Percentiles rank a stretch among this genome's conserved stretches.
Evolutionary conservation across 208 protist species (phyloP).

Genomic region (Trypanosoma mega): DNA sequence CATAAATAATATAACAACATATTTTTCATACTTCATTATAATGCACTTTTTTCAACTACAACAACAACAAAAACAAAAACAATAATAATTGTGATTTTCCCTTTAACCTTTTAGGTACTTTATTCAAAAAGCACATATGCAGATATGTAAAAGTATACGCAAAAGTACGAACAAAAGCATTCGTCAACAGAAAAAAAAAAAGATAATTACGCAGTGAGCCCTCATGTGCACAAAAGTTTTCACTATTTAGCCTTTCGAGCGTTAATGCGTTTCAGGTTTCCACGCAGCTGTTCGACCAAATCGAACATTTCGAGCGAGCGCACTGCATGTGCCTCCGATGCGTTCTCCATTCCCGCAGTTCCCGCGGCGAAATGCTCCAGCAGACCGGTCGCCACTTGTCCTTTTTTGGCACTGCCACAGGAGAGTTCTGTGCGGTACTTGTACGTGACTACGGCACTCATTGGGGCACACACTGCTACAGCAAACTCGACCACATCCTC

Average conservation of each 20-base stretch:
- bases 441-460: slow-evolving; percentile 41
- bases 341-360: slow-evolving; percentile 16
- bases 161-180: neutral
- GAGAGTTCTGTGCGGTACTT: slow-evolving; percentile 40
- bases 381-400: slow-evolving; percentile 32
- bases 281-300: slow-evolving; percentile 67
- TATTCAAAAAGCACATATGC: too few relatives aligned
- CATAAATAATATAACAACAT: too few relatives aligned
- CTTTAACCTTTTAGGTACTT: too few relatives aligned
- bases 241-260: neutral
- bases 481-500: slow-evolving; percentile 20
- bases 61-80: slow-evolving; percentile 9
- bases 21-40: too few relatives aligned
- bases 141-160: slow-evolving; percentile 8
- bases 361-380: slow-evolving; percentile 28
- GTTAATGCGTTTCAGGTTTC: slow-evolving; percentile 44
- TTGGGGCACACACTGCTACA: slow-evolving; percentile 20
- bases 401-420: slow-evolving; percentile 45
- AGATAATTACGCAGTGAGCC: neutral
- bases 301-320: slow-evolving; percentile 39
- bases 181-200: slow-evolving; percentile 8
- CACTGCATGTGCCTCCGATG: slow-evolving; percentile 12
- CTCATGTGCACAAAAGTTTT: neutral
- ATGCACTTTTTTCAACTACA: slow-evolving; percentile 1
- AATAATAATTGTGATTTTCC: too few relatives aligned